phyloP scores from a whole-genome alignment of 192 early-diverging fungal genomes.

The Coemansia sp. region DNA sequence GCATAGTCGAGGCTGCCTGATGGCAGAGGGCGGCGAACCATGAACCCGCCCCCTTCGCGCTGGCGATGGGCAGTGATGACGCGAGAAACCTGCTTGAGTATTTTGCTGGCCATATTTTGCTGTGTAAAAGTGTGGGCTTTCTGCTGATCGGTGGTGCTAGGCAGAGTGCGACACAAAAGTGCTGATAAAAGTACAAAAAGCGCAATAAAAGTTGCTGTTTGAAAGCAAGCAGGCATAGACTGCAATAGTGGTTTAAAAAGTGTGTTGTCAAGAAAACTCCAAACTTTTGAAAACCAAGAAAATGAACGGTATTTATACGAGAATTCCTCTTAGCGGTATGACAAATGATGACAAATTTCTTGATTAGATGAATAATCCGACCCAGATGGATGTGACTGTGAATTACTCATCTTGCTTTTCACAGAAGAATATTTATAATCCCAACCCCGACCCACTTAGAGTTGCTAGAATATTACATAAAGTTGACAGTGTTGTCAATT shows the following conservation, averaged over 20 bases:
- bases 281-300: background rate
- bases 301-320: too few species aligned
- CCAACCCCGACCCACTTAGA: background rate
- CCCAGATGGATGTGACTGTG: background rate
- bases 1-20: conserved; percentile 64
- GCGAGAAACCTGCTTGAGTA: conserved; percentile 43
- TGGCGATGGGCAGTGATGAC: conserved; percentile 50
- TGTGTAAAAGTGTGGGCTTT: conserved; percentile 1
- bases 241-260: background rate
- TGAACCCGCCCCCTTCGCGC: conserved; percentile 80
- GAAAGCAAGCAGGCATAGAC: conserved; percentile 25
- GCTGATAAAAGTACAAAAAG: conserved; percentile 50
- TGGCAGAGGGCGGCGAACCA: conserved; percentile 77
- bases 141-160: background rate
- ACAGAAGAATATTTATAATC: too few species aligned
- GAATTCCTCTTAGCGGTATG: background rate
- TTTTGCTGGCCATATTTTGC: conserved; percentile 34
- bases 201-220: conserved; percentile 14
- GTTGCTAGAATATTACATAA: background rate
- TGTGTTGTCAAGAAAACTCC: conserved; percentile 4
- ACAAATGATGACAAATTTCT: conserved; percentile 7
- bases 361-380: background rate
- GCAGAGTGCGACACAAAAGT: conserved; percentile 17
- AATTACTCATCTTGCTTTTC: background rate
- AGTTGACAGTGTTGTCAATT: background rate